Conservation (phyloP, 441 rosid species). For the Populus hybrid region DNA sequence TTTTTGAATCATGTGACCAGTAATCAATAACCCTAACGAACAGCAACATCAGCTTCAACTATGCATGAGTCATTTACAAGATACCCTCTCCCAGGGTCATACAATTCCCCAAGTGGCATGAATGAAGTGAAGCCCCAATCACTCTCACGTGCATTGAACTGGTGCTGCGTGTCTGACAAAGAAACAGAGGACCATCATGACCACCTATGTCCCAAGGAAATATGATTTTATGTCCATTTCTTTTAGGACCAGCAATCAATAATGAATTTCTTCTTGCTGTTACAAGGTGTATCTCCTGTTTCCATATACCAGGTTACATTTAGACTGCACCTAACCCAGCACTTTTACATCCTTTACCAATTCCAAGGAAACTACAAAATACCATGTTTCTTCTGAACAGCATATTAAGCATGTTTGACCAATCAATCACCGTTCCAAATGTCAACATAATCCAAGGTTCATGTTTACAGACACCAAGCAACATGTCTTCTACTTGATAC, state of each 20-base stretch:
- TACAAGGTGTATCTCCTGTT: too few species aligned
- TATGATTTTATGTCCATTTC: background rate
- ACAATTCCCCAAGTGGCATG: constrained; percentile 80
- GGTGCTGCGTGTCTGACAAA: constrained; percentile 79
- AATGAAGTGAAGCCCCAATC: constrained; percentile 96
- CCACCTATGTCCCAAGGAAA: background rate
- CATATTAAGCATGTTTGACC: too few species aligned
- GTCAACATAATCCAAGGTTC: too few species aligned
- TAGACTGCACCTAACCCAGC: too few species aligned
- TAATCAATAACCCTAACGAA: constrained; percentile 67
- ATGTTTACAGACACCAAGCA: too few species aligned
- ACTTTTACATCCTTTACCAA: too few species aligned
- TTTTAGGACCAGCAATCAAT: background rate
- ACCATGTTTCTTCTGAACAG: too few species aligned
- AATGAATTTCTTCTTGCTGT: too few species aligned
- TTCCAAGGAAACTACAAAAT: too few species aligned
- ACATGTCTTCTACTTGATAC: too few species aligned
- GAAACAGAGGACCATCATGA: background rate
- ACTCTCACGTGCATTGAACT: constrained; percentile 82
- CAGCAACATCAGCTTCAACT: constrained; percentile 85
- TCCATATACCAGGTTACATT: too few species aligned
- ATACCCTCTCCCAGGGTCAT: constrained; percentile 74
- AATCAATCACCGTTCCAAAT: too few species aligned
- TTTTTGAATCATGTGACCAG: constrained; percentile 83
- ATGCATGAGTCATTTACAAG: constrained; percentile 62